Conservation (phyloP, 257 asterid species). For the Solanum lycopersicoides region DNA sequence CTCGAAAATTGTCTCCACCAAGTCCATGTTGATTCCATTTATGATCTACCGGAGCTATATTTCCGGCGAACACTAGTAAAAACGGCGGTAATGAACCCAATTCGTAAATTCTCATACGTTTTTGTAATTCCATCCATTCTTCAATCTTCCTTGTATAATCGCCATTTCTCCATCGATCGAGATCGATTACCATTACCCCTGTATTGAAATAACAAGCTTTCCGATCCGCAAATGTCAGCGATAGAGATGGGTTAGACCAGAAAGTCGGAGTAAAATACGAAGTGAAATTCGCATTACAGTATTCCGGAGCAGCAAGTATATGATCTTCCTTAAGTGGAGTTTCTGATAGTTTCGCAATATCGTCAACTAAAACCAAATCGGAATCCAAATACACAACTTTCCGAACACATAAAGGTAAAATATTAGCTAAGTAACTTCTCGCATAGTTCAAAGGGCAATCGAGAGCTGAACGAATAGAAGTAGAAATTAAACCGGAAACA, state of each 20-base stretch:
- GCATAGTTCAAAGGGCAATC: slow-evolving; percentile 95
- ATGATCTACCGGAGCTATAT: slow-evolving; percentile 75
- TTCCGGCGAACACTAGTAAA: slow-evolving; percentile 80
- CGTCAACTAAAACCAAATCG: slow-evolving; percentile 75
- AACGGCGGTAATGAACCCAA: slow-evolving; percentile 85
- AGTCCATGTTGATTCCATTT: slow-evolving; percentile 91
- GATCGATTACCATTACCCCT: slow-evolving; percentile 91
- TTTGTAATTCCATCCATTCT: slow-evolving; percentile 94
- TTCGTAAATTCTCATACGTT: slow-evolving; percentile 77
- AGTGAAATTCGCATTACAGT: slow-evolving; percentile 89
- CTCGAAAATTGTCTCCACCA: slow-evolving; percentile 83
- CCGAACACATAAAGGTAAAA: slow-evolving; percentile 60
- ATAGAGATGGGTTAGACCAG: slow-evolving; percentile 87
- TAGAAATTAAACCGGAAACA: slow-evolving; percentile 69
- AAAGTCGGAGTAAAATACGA: slow-evolving; percentile 75
- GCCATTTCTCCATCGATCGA: slow-evolving; percentile 63
- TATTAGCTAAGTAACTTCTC: slow-evolving; percentile 66
- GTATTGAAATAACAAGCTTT: slow-evolving; percentile 88
- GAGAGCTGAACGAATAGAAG: slow-evolving; percentile 91
- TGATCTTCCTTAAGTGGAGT: slow-evolving; percentile 35
- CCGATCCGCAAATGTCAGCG: slow-evolving; percentile 58
- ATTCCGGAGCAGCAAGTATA: slow-evolving; percentile 90
- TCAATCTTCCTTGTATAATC: slow-evolving; percentile 72
- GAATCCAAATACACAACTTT: slow-evolving; percentile 85
- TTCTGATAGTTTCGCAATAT: slow-evolving; percentile 54